Conservation (phyloP, 139 green algal species). For the Diplosphaera chodatii region DNA sequence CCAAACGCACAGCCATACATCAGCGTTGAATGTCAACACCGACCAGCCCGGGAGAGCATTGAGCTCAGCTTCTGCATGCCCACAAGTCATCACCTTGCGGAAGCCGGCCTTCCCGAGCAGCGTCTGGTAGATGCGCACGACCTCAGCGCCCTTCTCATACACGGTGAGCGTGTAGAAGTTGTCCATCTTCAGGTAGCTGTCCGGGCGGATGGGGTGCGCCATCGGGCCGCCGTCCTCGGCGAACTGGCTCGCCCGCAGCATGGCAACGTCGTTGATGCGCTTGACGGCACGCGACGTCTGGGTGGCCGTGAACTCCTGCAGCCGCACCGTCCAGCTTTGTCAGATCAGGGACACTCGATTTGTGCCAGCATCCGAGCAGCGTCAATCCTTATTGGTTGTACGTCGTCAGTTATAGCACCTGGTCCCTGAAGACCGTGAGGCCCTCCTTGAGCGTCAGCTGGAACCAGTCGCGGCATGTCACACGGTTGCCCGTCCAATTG, state of each 20-base stretch:
- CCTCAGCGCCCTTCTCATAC: slow-evolving; percentile 65
- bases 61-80: too few species aligned
- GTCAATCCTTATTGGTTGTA: too few species aligned
- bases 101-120: slow-evolving; percentile 92
- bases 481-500: slow-evolving; percentile 94
- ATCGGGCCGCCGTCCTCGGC: slow-evolving; percentile 88
- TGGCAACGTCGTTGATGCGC: slow-evolving; percentile 83
- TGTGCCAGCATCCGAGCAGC: too few species aligned
- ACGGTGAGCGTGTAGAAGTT: slow-evolving; percentile 98
- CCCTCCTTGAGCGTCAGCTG: slow-evolving; percentile 98
- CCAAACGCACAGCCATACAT: not conserved
- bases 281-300: slow-evolving; percentile 92
- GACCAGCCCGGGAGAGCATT: too few species aligned
- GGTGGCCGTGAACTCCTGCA: slow-evolving; percentile 91
- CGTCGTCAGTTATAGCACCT: too few species aligned
- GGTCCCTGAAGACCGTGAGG: slow-evolving; percentile 93
- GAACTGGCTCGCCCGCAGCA: slow-evolving; percentile 84
- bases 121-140: slow-evolving; percentile 63
- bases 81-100: slow-evolving; percentile 61
- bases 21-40: not conserved
- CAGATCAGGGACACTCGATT: too few species aligned
- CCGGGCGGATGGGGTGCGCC: slow-evolving; percentile 93
- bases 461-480: slow-evolving; percentile 96
- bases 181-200: slow-evolving; percentile 99
- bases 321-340: too few species aligned